A percentile compares a stretch with the other conserved stretches of the same genome.
phyloP scores from a whole-genome alignment of 176 grass and related monocot genomes.

The Raddia guianensis region DNA sequence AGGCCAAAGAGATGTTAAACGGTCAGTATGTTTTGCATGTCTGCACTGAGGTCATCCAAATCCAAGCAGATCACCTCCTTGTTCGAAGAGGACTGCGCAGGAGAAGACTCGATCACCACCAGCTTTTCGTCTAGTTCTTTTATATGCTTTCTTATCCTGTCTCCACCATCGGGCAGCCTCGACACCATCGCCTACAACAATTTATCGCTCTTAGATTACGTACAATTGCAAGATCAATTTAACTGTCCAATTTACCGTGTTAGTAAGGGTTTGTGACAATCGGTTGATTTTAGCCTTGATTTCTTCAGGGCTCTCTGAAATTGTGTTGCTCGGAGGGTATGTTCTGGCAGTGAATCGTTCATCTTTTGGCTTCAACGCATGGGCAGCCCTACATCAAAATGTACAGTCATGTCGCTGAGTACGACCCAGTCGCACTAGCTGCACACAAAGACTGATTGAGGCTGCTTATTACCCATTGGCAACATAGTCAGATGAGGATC shows the following conservation, averaged over 20 bases:
- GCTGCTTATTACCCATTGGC: slow-evolving; percentile 50
- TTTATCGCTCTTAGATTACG: neutral
- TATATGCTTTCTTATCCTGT: slow-evolving; percentile 64
- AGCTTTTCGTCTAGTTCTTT: slow-evolving; percentile 56
- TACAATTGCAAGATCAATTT: neutral
- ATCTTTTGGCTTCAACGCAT: slow-evolving; percentile 83
- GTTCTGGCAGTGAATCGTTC: slow-evolving; percentile 54
- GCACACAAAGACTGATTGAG: neutral
- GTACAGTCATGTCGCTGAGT: neutral
- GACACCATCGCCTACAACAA: slow-evolving; percentile 46
- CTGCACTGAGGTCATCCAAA: slow-evolving; percentile 49
- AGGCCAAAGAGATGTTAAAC: slow-evolving; percentile 1
- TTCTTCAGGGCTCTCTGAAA: slow-evolving; percentile 63
- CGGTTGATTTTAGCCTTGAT: slow-evolving; percentile 64
- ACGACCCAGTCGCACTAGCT: neutral
- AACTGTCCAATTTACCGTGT: slow-evolving; percentile 38
- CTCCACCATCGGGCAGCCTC: slow-evolving; percentile 57
- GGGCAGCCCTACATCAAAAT: slow-evolving; percentile 49
- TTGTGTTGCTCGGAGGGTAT: slow-evolving; percentile 37
- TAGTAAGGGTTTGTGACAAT: slow-evolving; percentile 55
- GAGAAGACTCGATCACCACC: slow-evolving; percentile 27
- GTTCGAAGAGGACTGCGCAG: neutral
- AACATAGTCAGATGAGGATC: slow-evolving; percentile 50
- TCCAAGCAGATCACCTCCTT: slow-evolving; percentile 56
- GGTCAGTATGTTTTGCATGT: slow-evolving; percentile 32